phyloP scores from a whole-genome alignment of 148 eudicot genomes.

The Rheum nobile region DNA sequence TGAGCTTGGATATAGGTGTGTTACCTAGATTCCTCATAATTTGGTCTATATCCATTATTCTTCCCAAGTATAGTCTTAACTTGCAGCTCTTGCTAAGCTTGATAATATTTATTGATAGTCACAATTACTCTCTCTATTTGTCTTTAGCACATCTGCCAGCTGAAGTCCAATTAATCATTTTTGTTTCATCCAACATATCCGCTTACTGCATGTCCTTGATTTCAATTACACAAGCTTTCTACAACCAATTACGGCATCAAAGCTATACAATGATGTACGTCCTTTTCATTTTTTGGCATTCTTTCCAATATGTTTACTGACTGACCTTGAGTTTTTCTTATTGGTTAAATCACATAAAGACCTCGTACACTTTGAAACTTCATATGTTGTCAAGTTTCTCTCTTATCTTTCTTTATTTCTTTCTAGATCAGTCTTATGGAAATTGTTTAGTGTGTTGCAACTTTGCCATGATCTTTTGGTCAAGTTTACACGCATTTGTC shows the following conservation, averaged over 20 bases:
- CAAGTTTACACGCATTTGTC: no score
- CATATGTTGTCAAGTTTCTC: constrained; percentile 93
- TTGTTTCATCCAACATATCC: neutral
- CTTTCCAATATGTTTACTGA: neutral
- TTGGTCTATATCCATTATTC: neutral
- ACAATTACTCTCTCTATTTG: neutral
- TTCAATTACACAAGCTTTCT: constrained; percentile 91
- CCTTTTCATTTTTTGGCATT: neutral
- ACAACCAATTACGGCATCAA: constrained; percentile 82
- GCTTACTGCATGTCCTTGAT: neutral
- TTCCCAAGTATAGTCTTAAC: neutral
- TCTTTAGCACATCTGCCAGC: neutral
- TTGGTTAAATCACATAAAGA: constrained; percentile 88
- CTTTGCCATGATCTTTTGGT: no score
- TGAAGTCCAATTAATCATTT: neutral
- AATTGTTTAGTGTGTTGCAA: no score
- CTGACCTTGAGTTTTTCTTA: constrained; percentile 10
- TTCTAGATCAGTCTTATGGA: no score
- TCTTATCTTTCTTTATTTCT: no score
- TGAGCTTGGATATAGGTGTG: neutral
- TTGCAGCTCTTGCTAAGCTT: neutral
- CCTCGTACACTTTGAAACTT: constrained; percentile 87
- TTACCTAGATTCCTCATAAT: neutral
- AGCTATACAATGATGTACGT: constrained; percentile 76
- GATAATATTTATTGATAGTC: neutral